Conservation (phyloP, 805 yeast genomes). For the Saccharomyces jurei region DNA sequence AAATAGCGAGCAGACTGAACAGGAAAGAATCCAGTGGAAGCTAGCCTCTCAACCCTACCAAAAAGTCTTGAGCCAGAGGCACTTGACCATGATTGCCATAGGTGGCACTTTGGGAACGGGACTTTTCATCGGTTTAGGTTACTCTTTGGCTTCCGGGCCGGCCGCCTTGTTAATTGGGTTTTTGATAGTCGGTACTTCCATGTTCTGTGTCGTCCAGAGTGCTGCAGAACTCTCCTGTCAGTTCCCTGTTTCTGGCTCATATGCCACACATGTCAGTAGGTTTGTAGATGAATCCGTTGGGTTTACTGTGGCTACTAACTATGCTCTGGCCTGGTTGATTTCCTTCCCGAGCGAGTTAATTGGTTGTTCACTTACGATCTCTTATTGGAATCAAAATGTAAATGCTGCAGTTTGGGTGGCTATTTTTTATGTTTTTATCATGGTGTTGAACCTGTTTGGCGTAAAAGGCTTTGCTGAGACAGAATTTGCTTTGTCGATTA, state of each 20-base stretch:
- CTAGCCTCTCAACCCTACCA: conserved; percentile 15
- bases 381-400: conserved; percentile 33
- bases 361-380: conserved; percentile 43
- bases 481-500: conserved; percentile 37
- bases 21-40: conserved; percentile 7
- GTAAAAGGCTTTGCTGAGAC: conserved; percentile 46
- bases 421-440: conserved; percentile 28
- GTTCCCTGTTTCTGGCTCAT: conserved; percentile 47
- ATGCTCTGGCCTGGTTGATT: conserved; percentile 44
- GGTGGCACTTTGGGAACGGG: conserved; percentile 20
- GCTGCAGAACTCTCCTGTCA: conserved; percentile 42
- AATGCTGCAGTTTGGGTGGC: conserved; percentile 20
- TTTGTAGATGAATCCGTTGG: conserved; percentile 51
- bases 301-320: conserved; percentile 53
- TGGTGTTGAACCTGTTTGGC: conserved; percentile 40
- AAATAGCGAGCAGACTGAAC: conserved; percentile 4
- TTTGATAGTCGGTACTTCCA: conserved; percentile 21
- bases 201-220: conserved; percentile 25
- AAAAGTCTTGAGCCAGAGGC: conserved; percentile 13
- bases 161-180: conserved; percentile 23
- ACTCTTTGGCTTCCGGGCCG: conserved; percentile 21
- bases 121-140: conserved; percentile 17
- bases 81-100: conserved; percentile 16
- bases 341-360: conserved; percentile 47
- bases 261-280: conserved; percentile 48